Evolutionary conservation across 192 early-diverging fungal species (phyloP).

Genomic region (Coemansia nantahalensis): DNA sequence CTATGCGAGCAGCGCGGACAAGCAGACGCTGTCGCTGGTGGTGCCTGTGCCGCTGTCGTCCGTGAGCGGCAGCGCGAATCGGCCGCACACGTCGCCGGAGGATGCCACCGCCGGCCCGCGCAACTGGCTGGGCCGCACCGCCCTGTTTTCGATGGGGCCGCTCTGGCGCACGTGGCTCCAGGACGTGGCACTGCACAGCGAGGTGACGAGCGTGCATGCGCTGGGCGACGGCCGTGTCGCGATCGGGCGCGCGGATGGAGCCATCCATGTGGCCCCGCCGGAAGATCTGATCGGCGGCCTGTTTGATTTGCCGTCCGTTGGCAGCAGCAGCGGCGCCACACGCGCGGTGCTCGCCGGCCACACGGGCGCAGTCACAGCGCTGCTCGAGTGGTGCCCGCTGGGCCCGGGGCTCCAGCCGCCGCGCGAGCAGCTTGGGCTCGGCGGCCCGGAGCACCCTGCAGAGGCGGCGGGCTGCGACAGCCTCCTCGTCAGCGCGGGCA

Average conservation of each 20-base stretch:
- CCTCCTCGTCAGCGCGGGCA: constrained; percentile 44
- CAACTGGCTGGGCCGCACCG: constrained; percentile 35
- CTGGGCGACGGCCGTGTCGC: constrained; percentile 11
- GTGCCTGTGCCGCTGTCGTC: constrained; percentile 40
- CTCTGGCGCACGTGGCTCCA: constrained; percentile 37
- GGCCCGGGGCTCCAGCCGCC: not conserved
- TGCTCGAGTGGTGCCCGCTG: constrained; percentile 27
- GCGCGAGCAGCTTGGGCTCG: not conserved
- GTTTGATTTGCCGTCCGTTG: constrained; percentile 1
- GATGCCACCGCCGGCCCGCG: constrained; percentile 14
- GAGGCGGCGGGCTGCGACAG: not conserved
- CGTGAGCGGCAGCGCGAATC: constrained; percentile 46
- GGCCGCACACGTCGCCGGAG: constrained; percentile 17
- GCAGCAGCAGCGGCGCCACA: constrained; percentile 17
- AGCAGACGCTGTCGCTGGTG: constrained; percentile 30
- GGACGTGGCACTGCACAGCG: constrained; percentile 3
- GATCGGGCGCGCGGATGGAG: constrained; percentile 25
- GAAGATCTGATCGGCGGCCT: constrained; percentile 9
- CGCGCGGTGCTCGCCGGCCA: constrained; percentile 28
- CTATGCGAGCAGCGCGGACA: constrained; percentile 19
- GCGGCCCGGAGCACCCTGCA: not conserved
- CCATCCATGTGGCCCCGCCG: constrained; percentile 22
- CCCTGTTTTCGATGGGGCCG: constrained; percentile 16
- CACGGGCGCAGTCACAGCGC: constrained; percentile 18
- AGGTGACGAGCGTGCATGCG: constrained; percentile 20